Base-by-base conservation (phyloP, 768 basidiomycete species). In the Boletellus sp. region DNA sequence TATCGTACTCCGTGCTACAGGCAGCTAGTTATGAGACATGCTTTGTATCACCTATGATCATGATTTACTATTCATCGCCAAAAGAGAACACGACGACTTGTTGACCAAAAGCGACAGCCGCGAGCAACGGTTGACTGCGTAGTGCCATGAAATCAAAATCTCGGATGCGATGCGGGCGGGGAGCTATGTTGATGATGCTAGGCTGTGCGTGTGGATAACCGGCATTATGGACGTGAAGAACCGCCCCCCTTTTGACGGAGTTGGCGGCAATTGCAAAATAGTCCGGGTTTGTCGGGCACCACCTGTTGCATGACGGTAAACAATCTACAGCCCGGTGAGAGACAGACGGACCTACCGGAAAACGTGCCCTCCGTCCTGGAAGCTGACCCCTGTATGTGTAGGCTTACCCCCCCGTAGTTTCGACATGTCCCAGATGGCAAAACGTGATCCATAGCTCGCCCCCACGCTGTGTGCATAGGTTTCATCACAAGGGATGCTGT, bases 131-230 rank as follows among this genome's bases (percentile, higher is more conserved):
- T 50, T 82, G 83, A 20, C 81, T 81, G 37, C 68, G 72, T 22
- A 76, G 53, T 3, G 77, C 74, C 43, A 92, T 68, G 67, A 90
- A 91, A 69, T 91, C 90, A 58, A 92, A 88, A 63, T 88, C 84
- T 45, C 78, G 77, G 31, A 90, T 72, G 52, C 76, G 73, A 64
- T 84, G 78, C 15, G 89, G 89, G 22, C 78, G 78, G 23, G 80
- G 73, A 23, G 76, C 76, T 47, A 91, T 60, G 37, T 67, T 68
- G 44, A 90, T 79, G 9, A 74, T 67, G 15, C 78, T 80, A 23
- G 87, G 86, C 50, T 81, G 78, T 22, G 83, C 76, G 42, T 87
- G 77, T 16, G 81, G 66, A 64, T 83, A 87, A 45, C 76, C 76
- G 39, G 75, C 72, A 57, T 86, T 87, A 69, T 88, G 79, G 36